Conservation (phyloP, 108 stramenopile genomes). For the Conticribra weissflogii region DNA sequence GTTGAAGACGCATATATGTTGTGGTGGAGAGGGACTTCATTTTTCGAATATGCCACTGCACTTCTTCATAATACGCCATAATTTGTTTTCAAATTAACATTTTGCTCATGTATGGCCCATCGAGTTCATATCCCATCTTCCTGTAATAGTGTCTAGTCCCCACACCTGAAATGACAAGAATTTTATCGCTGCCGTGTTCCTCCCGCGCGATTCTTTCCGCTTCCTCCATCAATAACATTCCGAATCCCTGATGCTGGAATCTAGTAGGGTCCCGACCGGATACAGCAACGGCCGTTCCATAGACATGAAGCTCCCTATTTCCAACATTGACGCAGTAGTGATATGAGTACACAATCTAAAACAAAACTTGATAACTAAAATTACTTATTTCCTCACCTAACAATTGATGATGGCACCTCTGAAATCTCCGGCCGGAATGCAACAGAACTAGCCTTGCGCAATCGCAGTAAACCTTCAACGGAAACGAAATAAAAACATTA, state of each 20-base stretch:
- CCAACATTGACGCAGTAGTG: background rate
- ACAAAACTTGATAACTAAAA: too few species aligned
- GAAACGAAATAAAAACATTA: constrained; percentile 43
- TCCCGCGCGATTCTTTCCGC: constrained; percentile 93
- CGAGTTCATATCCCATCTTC: constrained; percentile 91
- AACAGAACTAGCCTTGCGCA: constrained; percentile 66
- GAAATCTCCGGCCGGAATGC: constrained; percentile 79
- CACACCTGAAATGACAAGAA: constrained; percentile 94
- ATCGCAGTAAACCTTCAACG: constrained; percentile 69
- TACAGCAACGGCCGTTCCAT: constrained; percentile 94
- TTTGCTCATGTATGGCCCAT: constrained; percentile 92
- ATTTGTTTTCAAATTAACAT: constrained; percentile 17
- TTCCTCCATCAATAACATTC: constrained; percentile 94
- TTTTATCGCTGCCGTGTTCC: constrained; percentile 90
- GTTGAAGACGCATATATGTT: too few species aligned
- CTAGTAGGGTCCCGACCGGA: constrained; percentile 86
- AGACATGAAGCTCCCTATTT: constrained; percentile 90
- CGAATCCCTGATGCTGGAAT: constrained; percentile 97
- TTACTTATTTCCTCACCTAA: constrained; percentile 49
- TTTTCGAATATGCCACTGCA: too few species aligned
- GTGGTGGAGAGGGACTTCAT: too few species aligned
- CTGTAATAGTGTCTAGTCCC: constrained; percentile 97
- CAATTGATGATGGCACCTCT: constrained; percentile 74
- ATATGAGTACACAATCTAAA: too few species aligned
- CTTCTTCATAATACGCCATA: too few species aligned